phyloP scores from a whole-genome alignment of 179 eudicot genomes.

The Beta macrorhiza region DNA sequence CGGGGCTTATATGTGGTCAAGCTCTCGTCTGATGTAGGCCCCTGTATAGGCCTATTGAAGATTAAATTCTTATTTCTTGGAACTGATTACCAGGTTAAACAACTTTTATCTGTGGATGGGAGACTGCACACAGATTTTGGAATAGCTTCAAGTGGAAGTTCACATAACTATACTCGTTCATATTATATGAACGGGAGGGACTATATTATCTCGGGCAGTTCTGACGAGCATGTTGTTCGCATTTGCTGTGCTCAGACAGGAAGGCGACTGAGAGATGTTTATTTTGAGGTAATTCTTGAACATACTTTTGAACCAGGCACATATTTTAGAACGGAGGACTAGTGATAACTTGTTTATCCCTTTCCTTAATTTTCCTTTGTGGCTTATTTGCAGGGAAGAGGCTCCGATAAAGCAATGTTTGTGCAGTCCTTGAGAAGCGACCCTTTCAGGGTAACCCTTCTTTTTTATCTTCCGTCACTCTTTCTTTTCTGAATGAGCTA shows the following conservation, averaged over 20 bases:
- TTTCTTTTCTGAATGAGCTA: neutral
- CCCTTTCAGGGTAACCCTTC: slow-evolving; percentile 70
- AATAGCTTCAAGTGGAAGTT: slow-evolving; percentile 76
- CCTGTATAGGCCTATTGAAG: no score
- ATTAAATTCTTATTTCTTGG: neutral
- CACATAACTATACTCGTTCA: slow-evolving; percentile 92
- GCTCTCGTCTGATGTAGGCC: no score
- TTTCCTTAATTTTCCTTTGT: neutral
- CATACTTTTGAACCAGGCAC: neutral
- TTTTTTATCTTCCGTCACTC: neutral
- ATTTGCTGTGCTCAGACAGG: slow-evolving; percentile 93
- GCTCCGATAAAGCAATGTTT: slow-evolving; percentile 70
- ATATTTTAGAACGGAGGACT: neutral
- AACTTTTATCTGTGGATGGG: slow-evolving; percentile 89
- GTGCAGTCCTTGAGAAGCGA: slow-evolving; percentile 95
- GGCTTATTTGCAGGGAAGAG: slow-evolving; percentile 57
- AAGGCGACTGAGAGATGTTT: slow-evolving; percentile 77
- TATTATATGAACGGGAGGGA: slow-evolving; percentile 89
- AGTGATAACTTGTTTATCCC: neutral
- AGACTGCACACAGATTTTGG: slow-evolving; percentile 74
- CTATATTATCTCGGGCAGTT: slow-evolving; percentile 84
- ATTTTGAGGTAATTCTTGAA: slow-evolving; percentile 62
- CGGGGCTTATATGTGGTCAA: no score
- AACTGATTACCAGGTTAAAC: slow-evolving; percentile 68
- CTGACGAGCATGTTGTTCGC: slow-evolving; percentile 87